Base-by-base conservation (phyloP, 768 basidiomycete genomes). In the Hygrophorus pudorinus region DNA sequence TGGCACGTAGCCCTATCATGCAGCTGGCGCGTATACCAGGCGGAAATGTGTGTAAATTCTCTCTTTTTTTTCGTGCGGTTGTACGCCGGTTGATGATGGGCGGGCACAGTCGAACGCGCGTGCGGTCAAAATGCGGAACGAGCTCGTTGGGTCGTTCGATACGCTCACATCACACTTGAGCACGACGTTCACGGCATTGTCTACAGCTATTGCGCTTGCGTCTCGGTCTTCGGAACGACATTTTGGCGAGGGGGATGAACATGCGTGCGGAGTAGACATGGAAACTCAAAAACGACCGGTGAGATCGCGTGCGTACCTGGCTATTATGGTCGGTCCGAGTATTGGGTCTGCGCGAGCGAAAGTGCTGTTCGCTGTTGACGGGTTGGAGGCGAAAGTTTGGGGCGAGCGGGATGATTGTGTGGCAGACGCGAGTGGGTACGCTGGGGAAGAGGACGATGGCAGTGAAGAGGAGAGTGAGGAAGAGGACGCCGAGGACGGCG, bases 121-220 rank as follows among this genome's bases (percentile, higher is more conserved):
- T 7, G 71, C 74, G 11, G 59, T 68, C 8, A 86, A 78, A 59
- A 75, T 76, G 50, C 73, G 78, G 10, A 63, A 63, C 4, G 83
- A 86, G 21, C 59, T 87, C 1, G 57, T 88, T 11, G 62, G 69
- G 3, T 75, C 83, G 6, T 79, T 78, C 42, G 86, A 88, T 54
- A 80, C 75, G 0, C 70, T 89, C 14, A 63, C 76, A 0, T 87
- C 81, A 1, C 86, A 89, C 59, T 64, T 88, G 10, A 67, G 72
- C 42, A 84, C 84, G 0, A 86, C 86, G 0, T 88, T 87, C 56
- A 70, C 76, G 7, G 74, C 82, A 0, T 66, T 89, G 4, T 82
- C 85, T 1, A 78, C 78, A 0, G 79, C 85, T 0, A 62, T 85
- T 14, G 79, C 81, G 1, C 59, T 55, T 8, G 16, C 43, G 2